Percentiles rank a stretch among this genome's conserved stretches.
phyloP scores from a whole-genome alignment of 768 basidiomycete species.

The Suillus hirtellus region DNA sequence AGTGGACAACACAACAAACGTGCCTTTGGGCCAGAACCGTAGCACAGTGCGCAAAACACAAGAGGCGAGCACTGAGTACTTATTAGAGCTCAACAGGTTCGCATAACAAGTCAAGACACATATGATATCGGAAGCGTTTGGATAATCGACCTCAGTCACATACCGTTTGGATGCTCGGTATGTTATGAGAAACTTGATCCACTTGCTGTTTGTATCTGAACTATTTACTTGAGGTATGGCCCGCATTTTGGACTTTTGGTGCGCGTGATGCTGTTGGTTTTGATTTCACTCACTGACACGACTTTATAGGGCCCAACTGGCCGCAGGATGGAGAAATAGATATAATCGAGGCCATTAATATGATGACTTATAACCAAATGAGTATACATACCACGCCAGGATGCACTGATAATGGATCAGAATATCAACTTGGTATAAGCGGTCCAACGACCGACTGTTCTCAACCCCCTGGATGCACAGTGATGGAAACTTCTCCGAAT shows the following conservation, averaged over 20 bases:
- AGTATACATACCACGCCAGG: conserved; percentile 52
- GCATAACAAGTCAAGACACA: conserved; percentile 43
- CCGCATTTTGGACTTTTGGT: conserved; percentile 35
- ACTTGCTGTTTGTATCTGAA: conserved; percentile 9
- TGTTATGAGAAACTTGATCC: conserved; percentile 20
- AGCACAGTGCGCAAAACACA: conserved; percentile 48
- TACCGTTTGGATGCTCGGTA: conserved; percentile 61
- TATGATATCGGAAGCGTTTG: conserved; percentile 47
- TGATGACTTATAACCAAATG: conserved; percentile 51
- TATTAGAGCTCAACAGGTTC: conserved; percentile 34
- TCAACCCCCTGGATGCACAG: conserved; percentile 30
- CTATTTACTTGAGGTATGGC: conserved; percentile 25
- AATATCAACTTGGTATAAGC: conserved; percentile 34
- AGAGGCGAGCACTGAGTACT: conserved; percentile 12
- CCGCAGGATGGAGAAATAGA: conserved; percentile 55
- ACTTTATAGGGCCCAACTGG: conserved; percentile 35
- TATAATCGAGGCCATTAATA: conserved; percentile 62
- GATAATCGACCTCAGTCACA: conserved; percentile 46
- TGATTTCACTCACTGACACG: conserved; percentile 2
- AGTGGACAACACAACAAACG: conserved; percentile 68
- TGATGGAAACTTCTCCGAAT: conserved; percentile 31
- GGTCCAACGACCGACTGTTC: conserved; percentile 25
- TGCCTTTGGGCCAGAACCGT: conserved; percentile 51
- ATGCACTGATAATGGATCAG: conserved; percentile 34
- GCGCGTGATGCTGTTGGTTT: neutral